phyloP scores from a whole-genome alignment of 2,329 filamentous ascomycete genomes.

The Ophiostoma quercus region DNA sequence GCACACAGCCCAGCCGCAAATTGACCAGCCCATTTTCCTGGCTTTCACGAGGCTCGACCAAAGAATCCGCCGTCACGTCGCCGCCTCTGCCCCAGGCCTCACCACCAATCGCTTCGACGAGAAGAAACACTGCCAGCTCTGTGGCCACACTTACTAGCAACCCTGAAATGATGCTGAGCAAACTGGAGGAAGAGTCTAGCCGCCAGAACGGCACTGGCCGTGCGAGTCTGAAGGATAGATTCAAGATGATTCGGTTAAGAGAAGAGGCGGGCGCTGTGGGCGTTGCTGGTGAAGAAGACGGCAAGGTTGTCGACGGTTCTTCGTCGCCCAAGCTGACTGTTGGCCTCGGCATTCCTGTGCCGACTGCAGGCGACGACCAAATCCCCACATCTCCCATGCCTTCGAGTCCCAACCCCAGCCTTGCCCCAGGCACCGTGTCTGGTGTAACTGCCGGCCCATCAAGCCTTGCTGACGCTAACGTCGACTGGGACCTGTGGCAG shows the following conservation, averaged over 20 bases:
- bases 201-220: conserved; percentile 44
- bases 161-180: conserved; percentile 70
- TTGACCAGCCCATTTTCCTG: conserved; percentile 84
- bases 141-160: conserved; percentile 74
- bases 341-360: conserved; percentile 19
- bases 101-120: conserved; percentile 44
- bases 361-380: conserved; percentile 26
- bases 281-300: conserved; percentile 40
- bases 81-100: conserved; percentile 44
- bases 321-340: conserved; percentile 15
- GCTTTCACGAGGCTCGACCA: conserved; percentile 65
- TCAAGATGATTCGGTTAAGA: conserved; percentile 69
- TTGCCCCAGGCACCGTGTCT: conserved; percentile 80
- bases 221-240: conserved; percentile 69
- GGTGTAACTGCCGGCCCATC: conserved; percentile 74
- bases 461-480: conserved; percentile 57
- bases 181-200: conserved; percentile 61
- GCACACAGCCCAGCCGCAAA: conserved; percentile 53
- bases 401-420: conserved; percentile 58
- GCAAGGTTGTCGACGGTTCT: conserved; percentile 39
- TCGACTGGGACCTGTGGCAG: conserved; percentile 99
- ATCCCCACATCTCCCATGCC: conserved; percentile 49
- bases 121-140: conserved; percentile 75
- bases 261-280: conserved; percentile 54
- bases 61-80: conserved; percentile 44